phyloP scores from a whole-genome alignment of 2,329 filamentous ascomycete genomes.

The Chrysoporthe austroafricana region DNA sequence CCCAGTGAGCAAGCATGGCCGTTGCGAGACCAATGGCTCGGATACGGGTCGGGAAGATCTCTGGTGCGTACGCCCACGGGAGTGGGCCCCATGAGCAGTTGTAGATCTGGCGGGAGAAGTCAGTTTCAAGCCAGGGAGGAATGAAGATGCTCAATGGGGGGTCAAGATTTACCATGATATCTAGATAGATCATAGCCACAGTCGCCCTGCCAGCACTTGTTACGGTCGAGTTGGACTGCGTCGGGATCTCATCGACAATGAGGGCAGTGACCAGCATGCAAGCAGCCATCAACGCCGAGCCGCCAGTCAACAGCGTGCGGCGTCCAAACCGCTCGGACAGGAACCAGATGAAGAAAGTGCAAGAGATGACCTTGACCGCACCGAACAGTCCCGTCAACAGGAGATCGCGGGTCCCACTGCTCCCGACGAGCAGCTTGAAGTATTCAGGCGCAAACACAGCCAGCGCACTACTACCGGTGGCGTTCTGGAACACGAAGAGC shows the following conservation, averaged over 20 bases:
- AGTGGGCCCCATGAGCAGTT: slow-evolving; percentile 28
- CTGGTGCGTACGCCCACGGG: slow-evolving; percentile 27
- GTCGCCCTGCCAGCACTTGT: slow-evolving; percentile 19
- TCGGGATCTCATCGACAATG: slow-evolving; percentile 17
- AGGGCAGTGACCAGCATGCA: slow-evolving; percentile 20
- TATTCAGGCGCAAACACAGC: slow-evolving; percentile 18
- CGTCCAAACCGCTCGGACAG: slow-evolving; percentile 19
- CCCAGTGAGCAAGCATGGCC: slow-evolving; percentile 21
- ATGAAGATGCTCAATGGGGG: background rate
- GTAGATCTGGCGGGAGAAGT: slow-evolving; percentile 5
- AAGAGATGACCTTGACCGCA: slow-evolving; percentile 18
- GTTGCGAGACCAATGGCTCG: slow-evolving; percentile 48
- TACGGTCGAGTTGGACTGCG: slow-evolving; percentile 8
- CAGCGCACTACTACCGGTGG: slow-evolving; percentile 17
- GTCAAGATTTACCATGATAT: slow-evolving; percentile 12
- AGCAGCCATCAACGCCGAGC: slow-evolving; percentile 10
- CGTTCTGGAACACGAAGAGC: slow-evolving; percentile 20
- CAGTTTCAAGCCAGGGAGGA: background rate
- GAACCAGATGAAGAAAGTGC: slow-evolving; percentile 18
- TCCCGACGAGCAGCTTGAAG: slow-evolving; percentile 19
- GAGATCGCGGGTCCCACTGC: slow-evolving; percentile 18
- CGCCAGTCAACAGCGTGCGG: slow-evolving; percentile 10
- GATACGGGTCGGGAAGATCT: slow-evolving; percentile 30
- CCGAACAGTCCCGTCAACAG: slow-evolving; percentile 19
- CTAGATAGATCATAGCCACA: slow-evolving; percentile 25